Evolutionary conservation across 2,329 filamentous ascomycete species (phyloP).

Genomic region (Gnomoniopsis sp.): DNA sequence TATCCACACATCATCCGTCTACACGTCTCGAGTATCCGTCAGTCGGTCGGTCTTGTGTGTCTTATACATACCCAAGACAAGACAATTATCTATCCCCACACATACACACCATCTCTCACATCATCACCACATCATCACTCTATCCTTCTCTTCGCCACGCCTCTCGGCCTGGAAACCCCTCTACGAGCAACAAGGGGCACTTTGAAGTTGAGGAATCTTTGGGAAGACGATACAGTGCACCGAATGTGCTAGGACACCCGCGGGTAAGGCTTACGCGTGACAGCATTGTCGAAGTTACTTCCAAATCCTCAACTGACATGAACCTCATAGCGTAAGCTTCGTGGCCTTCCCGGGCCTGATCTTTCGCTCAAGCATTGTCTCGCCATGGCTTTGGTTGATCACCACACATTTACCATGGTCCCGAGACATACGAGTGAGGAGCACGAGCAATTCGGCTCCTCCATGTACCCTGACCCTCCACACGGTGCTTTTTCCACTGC

Average conservation of each 20-base stretch:
- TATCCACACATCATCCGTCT: too few species aligned
- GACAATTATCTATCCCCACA: too few species aligned
- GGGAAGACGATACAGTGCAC: too few species aligned
- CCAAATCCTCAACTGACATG: constrained; percentile 9
- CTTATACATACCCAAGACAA: too few species aligned
- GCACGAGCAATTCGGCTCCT: constrained; percentile 35
- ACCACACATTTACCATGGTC: constrained; percentile 27
- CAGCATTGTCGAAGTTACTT: neutral
- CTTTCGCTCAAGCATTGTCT: neutral
- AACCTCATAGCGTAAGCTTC: constrained; percentile 4
- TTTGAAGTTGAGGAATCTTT: too few species aligned
- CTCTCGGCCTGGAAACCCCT: too few species aligned
- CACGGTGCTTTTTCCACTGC: constrained; percentile 38
- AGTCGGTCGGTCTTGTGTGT: too few species aligned
- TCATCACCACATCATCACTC: too few species aligned
- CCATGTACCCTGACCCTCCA: constrained; percentile 43
- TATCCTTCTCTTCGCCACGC: too few species aligned
- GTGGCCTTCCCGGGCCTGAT: neutral
- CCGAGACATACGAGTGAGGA: constrained; percentile 24
- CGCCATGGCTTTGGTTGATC: constrained; percentile 23
- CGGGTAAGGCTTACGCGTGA: constrained; percentile 11
- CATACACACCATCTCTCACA: too few species aligned
- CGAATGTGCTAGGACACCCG: constrained; percentile 10
- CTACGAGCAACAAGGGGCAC: too few species aligned
- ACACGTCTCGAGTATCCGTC: too few species aligned